A percentile compares a stretch with the other conserved stretches of the same genome.
Evolutionary conservation across 495 filamentous ascomycete genomes (phyloP).

Genomic region (Aspergillus wentii): DNA sequence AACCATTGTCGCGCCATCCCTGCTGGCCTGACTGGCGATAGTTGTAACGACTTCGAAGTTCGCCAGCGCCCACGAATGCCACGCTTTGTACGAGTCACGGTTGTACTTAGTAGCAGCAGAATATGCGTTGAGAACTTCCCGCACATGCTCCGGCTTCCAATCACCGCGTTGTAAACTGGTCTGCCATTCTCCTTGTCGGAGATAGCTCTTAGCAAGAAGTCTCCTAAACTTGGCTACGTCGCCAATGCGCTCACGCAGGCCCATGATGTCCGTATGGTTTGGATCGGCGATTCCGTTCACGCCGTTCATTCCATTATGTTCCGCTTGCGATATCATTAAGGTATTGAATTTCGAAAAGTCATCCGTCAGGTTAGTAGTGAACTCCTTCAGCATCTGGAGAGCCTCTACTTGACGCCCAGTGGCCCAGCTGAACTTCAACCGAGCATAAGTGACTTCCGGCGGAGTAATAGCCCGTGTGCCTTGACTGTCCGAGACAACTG

Average conservation of each 20-base stretch:
- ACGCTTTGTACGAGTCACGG: slow-evolving; percentile 93
- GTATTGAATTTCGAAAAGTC: slow-evolving; percentile 60
- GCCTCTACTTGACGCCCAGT: slow-evolving; percentile 65
- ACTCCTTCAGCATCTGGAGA: slow-evolving; percentile 71
- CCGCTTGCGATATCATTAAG: slow-evolving; percentile 42
- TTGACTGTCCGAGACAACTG: slow-evolving; percentile 51
- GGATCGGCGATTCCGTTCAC: slow-evolving; percentile 56
- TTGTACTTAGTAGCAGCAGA: slow-evolving; percentile 87
- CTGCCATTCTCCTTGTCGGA: slow-evolving; percentile 96
- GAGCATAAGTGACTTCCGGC: slow-evolving; percentile 82
- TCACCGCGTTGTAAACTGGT: slow-evolving; percentile 74
- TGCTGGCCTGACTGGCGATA: slow-evolving; percentile 56
- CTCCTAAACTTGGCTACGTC: slow-evolving; percentile 50
- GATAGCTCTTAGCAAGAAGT: slow-evolving; percentile 88
- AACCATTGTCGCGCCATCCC: slow-evolving; percentile 41
- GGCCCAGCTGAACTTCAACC: slow-evolving; percentile 93
- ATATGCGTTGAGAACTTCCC: slow-evolving; percentile 75
- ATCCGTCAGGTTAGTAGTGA: slow-evolving; percentile 73
- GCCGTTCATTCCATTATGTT: slow-evolving; percentile 46
- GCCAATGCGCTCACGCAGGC: slow-evolving; percentile 34
- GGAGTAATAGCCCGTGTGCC: slow-evolving; percentile 50
- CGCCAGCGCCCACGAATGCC: slow-evolving; percentile 98
- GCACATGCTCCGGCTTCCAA: slow-evolving; percentile 70
- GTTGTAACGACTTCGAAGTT: slow-evolving; percentile 97
- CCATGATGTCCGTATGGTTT: slow-evolving; percentile 30